A percentile compares a stretch with the other conserved stretches of the same genome.
phyloP scores from a whole-genome alignment of 371 early-diverging fungal genomes.

The Mucor velutinosus region DNA sequence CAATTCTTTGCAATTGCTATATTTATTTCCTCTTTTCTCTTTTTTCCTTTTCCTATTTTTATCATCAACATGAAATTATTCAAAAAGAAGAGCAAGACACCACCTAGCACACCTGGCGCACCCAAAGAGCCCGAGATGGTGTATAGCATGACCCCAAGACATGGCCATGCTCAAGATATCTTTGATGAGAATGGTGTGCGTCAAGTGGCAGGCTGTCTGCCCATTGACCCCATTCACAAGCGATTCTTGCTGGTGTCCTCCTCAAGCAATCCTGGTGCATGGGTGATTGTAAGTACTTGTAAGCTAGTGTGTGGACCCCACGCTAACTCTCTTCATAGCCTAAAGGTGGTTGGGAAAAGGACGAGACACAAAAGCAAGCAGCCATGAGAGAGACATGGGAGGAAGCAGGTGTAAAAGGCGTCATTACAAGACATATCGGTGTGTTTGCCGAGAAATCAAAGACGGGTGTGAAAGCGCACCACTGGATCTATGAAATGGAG shows the following conservation, averaged over 20 bases:
- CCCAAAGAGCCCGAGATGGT: constrained; percentile 1
- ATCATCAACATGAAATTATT: background rate
- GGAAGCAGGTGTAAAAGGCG: constrained; percentile 59
- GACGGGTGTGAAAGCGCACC: constrained; percentile 47
- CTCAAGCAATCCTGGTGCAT: constrained; percentile 41
- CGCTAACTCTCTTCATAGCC: constrained; percentile 27
- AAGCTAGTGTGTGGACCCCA: background rate
- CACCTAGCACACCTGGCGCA: background rate
- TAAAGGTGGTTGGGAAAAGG: constrained; percentile 65
- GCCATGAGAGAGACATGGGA: constrained; percentile 63
- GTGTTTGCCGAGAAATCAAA: constrained; percentile 48
- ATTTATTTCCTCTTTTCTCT: background rate
- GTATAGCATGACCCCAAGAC: constrained; percentile 22
- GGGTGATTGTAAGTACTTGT: constrained; percentile 46
- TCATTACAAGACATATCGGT: constrained; percentile 47
- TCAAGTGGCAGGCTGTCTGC: constrained; percentile 60
- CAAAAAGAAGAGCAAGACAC: constrained; percentile 2
- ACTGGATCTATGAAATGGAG: constrained; percentile 59
- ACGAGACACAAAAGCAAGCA: constrained; percentile 59
- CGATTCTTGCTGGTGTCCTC: constrained; percentile 52
- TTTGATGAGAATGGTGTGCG: constrained; percentile 32
- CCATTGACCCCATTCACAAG: constrained; percentile 46
- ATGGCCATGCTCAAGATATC: constrained; percentile 39
- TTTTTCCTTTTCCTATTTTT: background rate
- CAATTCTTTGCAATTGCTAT: background rate